phyloP scores from a whole-genome alignment of 768 basidiomycete genomes.

The Phylloporus sp. region DNA sequence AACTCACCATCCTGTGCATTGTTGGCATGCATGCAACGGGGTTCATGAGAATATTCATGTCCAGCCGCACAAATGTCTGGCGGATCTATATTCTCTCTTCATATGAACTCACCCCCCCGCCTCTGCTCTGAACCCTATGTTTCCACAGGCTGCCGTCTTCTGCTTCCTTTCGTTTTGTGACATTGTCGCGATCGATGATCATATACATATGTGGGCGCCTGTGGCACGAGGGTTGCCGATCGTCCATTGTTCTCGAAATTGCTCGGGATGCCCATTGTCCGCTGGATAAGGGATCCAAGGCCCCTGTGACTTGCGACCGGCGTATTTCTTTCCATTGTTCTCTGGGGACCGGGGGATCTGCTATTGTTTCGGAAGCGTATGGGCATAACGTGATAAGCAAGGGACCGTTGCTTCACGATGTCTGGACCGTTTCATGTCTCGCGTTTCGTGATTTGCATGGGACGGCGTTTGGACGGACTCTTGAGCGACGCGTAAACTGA shows the following conservation, averaged over 20 bases:
- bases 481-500: slow-evolving; percentile 6
- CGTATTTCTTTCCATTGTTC: slow-evolving; percentile 8
- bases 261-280: slow-evolving; percentile 17
- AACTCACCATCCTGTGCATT: slow-evolving; percentile 11
- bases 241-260: slow-evolving; percentile 11
- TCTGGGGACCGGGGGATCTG: not conserved
- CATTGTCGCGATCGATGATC: not conserved
- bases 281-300: slow-evolving; percentile 11
- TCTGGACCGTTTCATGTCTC: not conserved
- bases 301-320: slow-evolving; percentile 3
- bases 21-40: slow-evolving; percentile 10
- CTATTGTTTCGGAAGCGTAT: slow-evolving; percentile 16
- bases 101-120: not conserved
- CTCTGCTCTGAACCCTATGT: not conserved
- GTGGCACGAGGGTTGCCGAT: slow-evolving; percentile 8
- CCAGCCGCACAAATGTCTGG: slow-evolving; percentile 3
- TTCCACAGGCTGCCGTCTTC: not conserved
- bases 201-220: slow-evolving; percentile 9
- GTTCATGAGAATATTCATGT: slow-evolving; percentile 11
- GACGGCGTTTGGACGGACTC: not conserved
- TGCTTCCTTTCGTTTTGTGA: not conserved
- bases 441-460: slow-evolving; percentile 5
- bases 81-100: not conserved
- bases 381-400: slow-evolving; percentile 5
- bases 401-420: not conserved